These are phyloP conservation scores for Penicillium tannophilum DNA, from an alignment of 495 filamentous ascomycete species.

Conservation along the genomic window DNA sequence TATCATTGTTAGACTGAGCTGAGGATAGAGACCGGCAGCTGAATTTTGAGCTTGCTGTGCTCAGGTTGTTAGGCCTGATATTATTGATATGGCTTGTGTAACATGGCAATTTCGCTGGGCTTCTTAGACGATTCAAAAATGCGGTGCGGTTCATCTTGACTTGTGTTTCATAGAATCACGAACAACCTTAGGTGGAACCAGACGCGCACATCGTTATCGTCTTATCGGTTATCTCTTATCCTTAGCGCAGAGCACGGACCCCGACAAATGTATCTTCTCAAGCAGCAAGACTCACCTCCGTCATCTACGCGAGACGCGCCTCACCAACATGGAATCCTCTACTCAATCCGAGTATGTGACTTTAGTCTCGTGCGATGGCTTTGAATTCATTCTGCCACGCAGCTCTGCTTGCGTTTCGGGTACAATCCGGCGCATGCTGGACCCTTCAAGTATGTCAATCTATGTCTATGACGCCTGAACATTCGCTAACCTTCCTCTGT, in stretches of 20 bases:
- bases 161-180: background rate
- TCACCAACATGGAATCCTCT: background rate
- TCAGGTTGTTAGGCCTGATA: constrained; percentile 1
- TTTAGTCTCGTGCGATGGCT: constrained; percentile 82
- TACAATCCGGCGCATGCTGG: constrained; percentile 82
- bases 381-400: constrained; percentile 82
- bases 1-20: background rate
- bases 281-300: background rate
- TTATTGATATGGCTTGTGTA: constrained; percentile 3
- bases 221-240: constrained; percentile 23
- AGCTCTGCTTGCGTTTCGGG: constrained; percentile 74
- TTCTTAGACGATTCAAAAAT: constrained; percentile 1
- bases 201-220: constrained; percentile 5
- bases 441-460: constrained; percentile 64
- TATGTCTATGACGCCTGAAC: background rate
- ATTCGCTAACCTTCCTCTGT: constrained; percentile 7
- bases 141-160: background rate
- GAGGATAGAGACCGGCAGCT: constrained; percentile 20
- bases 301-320: constrained; percentile 11
- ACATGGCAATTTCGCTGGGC: background rate
- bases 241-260: constrained; percentile 32
- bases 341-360: constrained; percentile 68
- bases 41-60: background rate
- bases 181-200: too few species aligned
- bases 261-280: constrained; percentile 5